These are phyloP conservation scores for Trapa bicornis DNA, from an alignment of 345 rosid species.

Conservation along the genomic window DNA sequence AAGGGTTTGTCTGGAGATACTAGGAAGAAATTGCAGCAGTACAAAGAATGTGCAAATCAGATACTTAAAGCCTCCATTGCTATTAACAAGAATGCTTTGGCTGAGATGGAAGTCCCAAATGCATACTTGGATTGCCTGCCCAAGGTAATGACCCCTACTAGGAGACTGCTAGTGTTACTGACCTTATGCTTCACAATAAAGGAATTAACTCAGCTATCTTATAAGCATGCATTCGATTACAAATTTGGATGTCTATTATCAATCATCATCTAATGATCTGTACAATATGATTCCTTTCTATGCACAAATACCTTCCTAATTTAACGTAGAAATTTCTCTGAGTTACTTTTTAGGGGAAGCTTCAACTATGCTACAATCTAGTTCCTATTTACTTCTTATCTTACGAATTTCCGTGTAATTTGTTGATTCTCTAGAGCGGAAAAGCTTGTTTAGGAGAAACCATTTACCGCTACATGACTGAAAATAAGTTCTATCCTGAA, in stretches of 20 bases:
- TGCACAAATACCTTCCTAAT: background rate
- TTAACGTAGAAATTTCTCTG: background rate
- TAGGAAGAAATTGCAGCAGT: constrained; percentile 72
- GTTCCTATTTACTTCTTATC: background rate
- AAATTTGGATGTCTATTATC: too few species aligned
- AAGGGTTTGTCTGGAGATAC: constrained; percentile 64
- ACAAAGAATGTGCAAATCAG: constrained; percentile 76
- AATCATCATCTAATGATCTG: background rate
- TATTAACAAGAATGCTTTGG: constrained; percentile 67
- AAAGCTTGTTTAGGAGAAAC: constrained; percentile 65
- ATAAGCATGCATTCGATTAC: background rate
- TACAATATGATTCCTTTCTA: background rate
- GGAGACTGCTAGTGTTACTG: background rate
- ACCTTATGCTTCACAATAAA: background rate
- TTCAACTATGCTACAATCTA: background rate
- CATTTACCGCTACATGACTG: constrained; percentile 64
- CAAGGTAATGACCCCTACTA: constrained; percentile 34
- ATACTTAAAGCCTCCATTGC: constrained; percentile 94
- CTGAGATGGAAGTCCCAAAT: constrained; percentile 84
- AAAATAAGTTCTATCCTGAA: constrained; percentile 70
- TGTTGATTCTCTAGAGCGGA: constrained; percentile 12
- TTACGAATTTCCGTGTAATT: background rate
- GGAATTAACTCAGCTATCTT: background rate
- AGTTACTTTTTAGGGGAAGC: background rate
- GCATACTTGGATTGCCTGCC: constrained; percentile 82